A percentile compares a stretch with the other conserved stretches of the same genome.
phyloP scores from a whole-genome alignment of 371 early-diverging fungal genomes.

The Choanephora cucurbitarum region DNA sequence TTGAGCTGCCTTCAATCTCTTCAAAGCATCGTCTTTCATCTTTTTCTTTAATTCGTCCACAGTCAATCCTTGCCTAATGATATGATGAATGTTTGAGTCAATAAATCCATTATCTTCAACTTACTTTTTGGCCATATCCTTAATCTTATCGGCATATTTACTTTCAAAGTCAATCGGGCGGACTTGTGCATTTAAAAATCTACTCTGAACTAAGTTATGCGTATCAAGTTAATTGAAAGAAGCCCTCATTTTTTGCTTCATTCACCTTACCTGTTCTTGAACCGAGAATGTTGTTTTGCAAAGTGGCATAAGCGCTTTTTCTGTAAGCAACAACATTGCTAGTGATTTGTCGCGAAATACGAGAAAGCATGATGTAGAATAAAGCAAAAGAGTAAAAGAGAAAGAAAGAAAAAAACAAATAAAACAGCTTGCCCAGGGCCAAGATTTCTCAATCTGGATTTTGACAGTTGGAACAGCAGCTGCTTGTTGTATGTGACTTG shows the following conservation, averaged over 20 bases:
- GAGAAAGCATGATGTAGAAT: constrained; percentile 7
- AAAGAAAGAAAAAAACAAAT: background rate
- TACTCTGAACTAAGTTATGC: constrained; percentile 21
- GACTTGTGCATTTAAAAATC: constrained; percentile 19
- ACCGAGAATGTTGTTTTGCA: constrained; percentile 2
- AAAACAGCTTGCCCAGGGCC: background rate
- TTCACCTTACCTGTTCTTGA: constrained; percentile 14
- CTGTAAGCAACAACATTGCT: constrained; percentile 2
- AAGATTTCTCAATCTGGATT: background rate
- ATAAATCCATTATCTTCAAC: constrained; percentile 1
- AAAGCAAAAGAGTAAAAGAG: background rate
- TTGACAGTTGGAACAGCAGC: background rate
- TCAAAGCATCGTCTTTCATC: constrained; percentile 36
- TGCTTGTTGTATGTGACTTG: constrained; percentile 4
- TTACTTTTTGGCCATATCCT: constrained; percentile 63
- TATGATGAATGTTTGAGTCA: constrained; percentile 2
- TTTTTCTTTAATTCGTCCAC: constrained; percentile 56
- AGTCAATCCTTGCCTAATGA: constrained; percentile 45
- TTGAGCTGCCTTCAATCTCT: constrained; percentile 24
- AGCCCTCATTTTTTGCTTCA: no score
- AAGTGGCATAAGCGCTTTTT: constrained; percentile 4
- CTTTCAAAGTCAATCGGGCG: constrained; percentile 56
- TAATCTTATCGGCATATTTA: constrained; percentile 75
- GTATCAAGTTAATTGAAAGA: no score
- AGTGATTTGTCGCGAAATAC: constrained; percentile 13